phyloP scores from a whole-genome alignment of 2,329 filamentous ascomycete species.

The Aspergillus thermomutatus region DNA sequence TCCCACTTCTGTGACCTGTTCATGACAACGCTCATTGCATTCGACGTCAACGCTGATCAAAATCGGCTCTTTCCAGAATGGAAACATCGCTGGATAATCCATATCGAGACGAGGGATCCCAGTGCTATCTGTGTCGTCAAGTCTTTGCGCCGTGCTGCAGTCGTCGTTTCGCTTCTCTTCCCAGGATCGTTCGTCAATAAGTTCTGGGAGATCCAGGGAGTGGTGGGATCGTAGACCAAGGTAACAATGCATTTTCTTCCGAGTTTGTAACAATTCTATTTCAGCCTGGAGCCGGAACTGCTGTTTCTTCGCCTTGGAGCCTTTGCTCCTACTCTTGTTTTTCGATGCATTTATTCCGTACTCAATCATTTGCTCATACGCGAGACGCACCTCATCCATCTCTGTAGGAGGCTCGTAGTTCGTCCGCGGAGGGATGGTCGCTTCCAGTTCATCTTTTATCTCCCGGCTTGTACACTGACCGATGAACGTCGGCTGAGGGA shows the following conservation, averaged over 20 bases:
- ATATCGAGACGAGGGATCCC: constrained; percentile 40
- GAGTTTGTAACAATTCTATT: constrained; percentile 51
- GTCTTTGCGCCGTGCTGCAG: constrained; percentile 10
- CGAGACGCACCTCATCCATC: constrained; percentile 11
- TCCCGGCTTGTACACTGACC: constrained; percentile 52
- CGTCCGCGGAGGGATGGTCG: constrained; percentile 26
- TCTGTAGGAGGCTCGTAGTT: neutral
- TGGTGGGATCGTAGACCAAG: constrained; percentile 60
- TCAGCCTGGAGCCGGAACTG: constrained; percentile 50
- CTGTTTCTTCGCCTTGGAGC: constrained; percentile 48
- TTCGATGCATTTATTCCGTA: constrained; percentile 50
- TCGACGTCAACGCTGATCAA: constrained; percentile 83
- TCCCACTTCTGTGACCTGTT: constrained; percentile 78
- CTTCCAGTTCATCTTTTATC: constrained; percentile 37
- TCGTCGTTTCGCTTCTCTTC: constrained; percentile 16
- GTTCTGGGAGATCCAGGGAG: constrained; percentile 10
- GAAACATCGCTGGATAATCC: constrained; percentile 43
- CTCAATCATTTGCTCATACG: constrained; percentile 49
- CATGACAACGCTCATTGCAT: constrained; percentile 65
- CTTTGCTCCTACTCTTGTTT: constrained; percentile 44
- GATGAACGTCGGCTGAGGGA: constrained; percentile 66
- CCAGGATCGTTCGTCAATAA: constrained; percentile 17
- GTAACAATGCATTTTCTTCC: constrained; percentile 66
- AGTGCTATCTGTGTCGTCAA: neutral
- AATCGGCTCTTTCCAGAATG: constrained; percentile 56